phyloP scores from a whole-genome alignment of 2,329 filamentous ascomycete species.

The Sphaceloma murrayae region DNA sequence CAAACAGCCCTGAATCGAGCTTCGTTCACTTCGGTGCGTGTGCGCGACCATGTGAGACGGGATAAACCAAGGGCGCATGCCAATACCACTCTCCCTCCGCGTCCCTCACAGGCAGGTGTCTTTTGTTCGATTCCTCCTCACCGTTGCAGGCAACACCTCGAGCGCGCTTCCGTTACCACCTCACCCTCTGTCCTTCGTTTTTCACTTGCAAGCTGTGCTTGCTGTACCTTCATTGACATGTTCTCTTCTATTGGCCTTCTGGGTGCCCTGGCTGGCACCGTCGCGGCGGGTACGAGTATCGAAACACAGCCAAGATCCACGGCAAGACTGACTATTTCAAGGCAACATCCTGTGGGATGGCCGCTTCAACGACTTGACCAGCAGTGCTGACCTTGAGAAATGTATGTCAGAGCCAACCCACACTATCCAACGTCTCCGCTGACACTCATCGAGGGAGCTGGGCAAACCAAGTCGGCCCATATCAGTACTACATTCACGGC shows the following conservation, averaged over 20 bases:
- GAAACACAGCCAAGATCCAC: neutral
- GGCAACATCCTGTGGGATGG: slow-evolving; percentile 55
- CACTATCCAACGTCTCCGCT: neutral
- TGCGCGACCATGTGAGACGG: slow-evolving; percentile 7
- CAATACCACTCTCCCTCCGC: slow-evolving; percentile 1
- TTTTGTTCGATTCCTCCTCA: slow-evolving; percentile 1
- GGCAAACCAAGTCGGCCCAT: slow-evolving; percentile 58
- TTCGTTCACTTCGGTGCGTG: slow-evolving; percentile 12
- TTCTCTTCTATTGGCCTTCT: neutral
- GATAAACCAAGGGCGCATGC: slow-evolving; percentile 9
- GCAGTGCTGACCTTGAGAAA: slow-evolving; percentile 46
- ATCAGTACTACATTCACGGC: slow-evolving; percentile 71
- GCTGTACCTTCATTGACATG: slow-evolving; percentile 14
- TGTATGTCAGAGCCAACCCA: slow-evolving; percentile 26
- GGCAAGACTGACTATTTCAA: slow-evolving; percentile 9
- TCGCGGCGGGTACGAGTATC: slow-evolving; percentile 10
- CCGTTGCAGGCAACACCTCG: slow-evolving; percentile 7
- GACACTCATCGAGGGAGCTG: slow-evolving; percentile 44
- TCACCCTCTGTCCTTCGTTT: slow-evolving; percentile 9
- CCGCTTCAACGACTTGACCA: slow-evolving; percentile 51
- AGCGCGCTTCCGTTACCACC: neutral
- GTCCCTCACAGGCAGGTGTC: slow-evolving; percentile 6
- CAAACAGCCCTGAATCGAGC: slow-evolving; percentile 9
- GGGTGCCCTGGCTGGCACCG: slow-evolving; percentile 13
- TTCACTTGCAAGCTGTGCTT: slow-evolving; percentile 15